Evolutionary conservation across 441 rosid species (phyloP).

Genomic region (Omphalea diandra): DNA sequence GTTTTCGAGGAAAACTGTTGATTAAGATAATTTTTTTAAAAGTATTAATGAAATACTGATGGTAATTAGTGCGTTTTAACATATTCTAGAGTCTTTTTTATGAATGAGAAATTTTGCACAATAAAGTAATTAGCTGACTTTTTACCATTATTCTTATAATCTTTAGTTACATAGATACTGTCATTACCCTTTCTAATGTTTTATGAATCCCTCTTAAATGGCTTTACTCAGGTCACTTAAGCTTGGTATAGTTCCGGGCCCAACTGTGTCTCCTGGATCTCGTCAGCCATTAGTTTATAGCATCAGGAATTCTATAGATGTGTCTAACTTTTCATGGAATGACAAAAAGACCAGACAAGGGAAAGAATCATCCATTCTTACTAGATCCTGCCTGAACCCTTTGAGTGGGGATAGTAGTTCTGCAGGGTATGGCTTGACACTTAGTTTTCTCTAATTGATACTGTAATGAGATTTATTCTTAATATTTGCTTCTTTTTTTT

Average conservation of each 20-base stretch:
- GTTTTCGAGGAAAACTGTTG: not conserved
- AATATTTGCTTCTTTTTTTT: conserved; percentile 18
- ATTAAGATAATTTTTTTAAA: not conserved
- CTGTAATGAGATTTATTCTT: conserved; percentile 18
- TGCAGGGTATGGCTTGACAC: conserved; percentile 49
- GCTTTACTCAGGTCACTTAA: conserved; percentile 61
- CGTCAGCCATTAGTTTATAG: conserved; percentile 55
- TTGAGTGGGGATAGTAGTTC: conserved; percentile 44
- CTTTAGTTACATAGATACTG: not conserved
- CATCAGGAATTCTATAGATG: conserved; percentile 61
- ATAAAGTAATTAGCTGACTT: not conserved
- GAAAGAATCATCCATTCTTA: conserved; percentile 64
- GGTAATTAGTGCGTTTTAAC: too few relatives aligned
- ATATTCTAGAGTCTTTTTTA: not conserved
- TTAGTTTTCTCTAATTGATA: not conserved
- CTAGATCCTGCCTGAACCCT: conserved; percentile 69
- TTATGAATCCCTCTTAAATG: conserved; percentile 10
- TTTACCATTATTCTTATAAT: not conserved
- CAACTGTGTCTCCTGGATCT: conserved; percentile 40
- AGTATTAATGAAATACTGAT: not conserved
- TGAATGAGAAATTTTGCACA: not conserved
- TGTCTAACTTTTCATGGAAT: conserved; percentile 65
- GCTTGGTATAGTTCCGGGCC: conserved; percentile 64
- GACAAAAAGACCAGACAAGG: conserved; percentile 73
- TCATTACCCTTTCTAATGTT: conserved; percentile 11